Conservation (phyloP, 75 land plant genomes). For the Adiantum capillusveneris region DNA sequence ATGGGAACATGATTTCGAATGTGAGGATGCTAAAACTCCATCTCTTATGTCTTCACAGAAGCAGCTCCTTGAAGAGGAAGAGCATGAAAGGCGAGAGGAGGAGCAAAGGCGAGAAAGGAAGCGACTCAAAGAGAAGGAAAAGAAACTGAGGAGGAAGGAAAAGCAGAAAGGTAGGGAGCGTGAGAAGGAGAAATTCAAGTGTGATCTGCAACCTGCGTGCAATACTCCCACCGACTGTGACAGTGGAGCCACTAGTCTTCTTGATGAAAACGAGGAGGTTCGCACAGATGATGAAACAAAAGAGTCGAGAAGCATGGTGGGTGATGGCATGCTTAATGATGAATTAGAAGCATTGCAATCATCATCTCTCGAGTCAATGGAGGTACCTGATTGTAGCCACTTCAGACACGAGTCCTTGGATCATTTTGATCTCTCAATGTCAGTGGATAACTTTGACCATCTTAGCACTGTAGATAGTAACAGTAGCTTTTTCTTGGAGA, state of each 20-base stretch:
- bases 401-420: background rate
- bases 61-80: slow-evolving; percentile 98
- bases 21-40: background rate
- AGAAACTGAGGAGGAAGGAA: slow-evolving; percentile 87
- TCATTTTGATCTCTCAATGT: background rate
- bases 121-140: slow-evolving; percentile 86
- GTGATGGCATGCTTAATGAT: background rate
- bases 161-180: slow-evolving; percentile 71
- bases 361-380: too few species aligned
- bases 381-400: background rate
- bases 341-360: too few species aligned
- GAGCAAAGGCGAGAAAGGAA: slow-evolving; percentile 87
- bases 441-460: slow-evolving; percentile 9
- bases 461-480: slow-evolving; percentile 30
- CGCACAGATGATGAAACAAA: background rate
- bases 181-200: slow-evolving; percentile 43
- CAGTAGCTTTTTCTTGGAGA: slow-evolving; percentile 48
- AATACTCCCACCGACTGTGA: slow-evolving; percentile 19
- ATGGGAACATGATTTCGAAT: too few species aligned
- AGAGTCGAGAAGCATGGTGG: background rate
- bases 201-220: slow-evolving; percentile 21
- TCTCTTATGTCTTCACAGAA: slow-evolving; percentile 35
- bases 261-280: slow-evolving; percentile 5
- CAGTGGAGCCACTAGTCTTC: slow-evolving; percentile 18
- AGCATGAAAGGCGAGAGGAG: slow-evolving; percentile 91